Conservation (phyloP, 1,284 basidiomycete species). For the Fomitopsis pinicola region DNA sequence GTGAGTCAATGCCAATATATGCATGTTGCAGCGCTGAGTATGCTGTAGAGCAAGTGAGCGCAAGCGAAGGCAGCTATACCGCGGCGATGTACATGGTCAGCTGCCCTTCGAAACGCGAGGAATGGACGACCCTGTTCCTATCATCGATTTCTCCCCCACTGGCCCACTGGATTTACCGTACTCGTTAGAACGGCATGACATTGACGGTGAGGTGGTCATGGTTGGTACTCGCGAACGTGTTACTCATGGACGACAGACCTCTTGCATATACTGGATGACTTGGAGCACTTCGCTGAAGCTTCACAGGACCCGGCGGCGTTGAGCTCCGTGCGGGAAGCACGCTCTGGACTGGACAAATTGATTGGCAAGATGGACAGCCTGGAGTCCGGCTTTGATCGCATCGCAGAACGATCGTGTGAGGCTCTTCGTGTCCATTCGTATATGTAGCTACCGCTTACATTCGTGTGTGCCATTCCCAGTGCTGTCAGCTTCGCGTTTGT, state of each 20-base stretch:
- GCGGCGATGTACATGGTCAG: constrained; percentile 74
- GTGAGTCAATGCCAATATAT: constrained; percentile 38
- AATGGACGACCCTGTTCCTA: constrained; percentile 73
- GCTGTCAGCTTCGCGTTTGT: constrained; percentile 66
- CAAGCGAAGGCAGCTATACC: constrained; percentile 74
- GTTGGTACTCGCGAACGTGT: neutral
- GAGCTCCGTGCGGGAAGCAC: constrained; percentile 59
- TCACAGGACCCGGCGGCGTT: constrained; percentile 42
- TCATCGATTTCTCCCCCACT: constrained; percentile 71
- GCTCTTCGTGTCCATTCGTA: constrained; percentile 12
- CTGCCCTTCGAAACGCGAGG: constrained; percentile 75
- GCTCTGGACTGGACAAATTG: constrained; percentile 57
- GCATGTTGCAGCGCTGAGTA: neutral
- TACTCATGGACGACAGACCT: constrained; percentile 39
- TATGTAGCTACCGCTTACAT: neutral
- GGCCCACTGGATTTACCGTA: constrained; percentile 46
- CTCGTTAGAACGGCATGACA: constrained; percentile 64
- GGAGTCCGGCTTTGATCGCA: constrained; percentile 73
- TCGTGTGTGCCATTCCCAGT: constrained; percentile 35
- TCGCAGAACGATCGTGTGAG: constrained; percentile 76
- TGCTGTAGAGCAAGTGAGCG: constrained; percentile 58
- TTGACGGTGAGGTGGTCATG: constrained; percentile 52
- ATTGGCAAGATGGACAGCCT: constrained; percentile 73
- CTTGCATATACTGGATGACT: constrained; percentile 58
- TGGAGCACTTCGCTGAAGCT: constrained; percentile 51